Base-by-base conservation (phyloP, 257 asterid genomes). In the Solanum peruvianum region DNA sequence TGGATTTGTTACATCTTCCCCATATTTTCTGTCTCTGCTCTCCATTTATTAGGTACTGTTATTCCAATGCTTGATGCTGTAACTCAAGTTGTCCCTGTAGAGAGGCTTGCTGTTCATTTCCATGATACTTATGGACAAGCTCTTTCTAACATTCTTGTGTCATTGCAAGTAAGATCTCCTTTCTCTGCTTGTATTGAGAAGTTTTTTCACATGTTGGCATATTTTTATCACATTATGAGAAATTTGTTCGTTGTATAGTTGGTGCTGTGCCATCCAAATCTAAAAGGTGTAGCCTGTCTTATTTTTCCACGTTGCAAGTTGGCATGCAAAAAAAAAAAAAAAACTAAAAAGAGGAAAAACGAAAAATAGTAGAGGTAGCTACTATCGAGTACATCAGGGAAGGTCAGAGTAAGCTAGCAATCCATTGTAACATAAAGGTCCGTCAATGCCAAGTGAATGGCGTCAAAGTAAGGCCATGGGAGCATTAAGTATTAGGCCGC, bases 71-170 rank as follows among this genome's bases (percentile, higher is more conserved):
- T 97, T 87, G 94, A 94, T 84, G 99, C 99, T 67, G 99, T 97
- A 66, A 88, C 91, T 86, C 89, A 91, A 86, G 96, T 94, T 87
- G 97, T 94, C 89, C 99, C 99, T 11, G 73, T 93, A 44, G 98
- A 95, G 88, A 97, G 92, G 89, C 98, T 97, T 89, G 99, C 98
- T 41, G 99, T 97, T 42, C 99, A 97, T 89, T 97, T 97, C 87
- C 99, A 97, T 70, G 99, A 97, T 91, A 97, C 99, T n/a, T 97
- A 97, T 21, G 99, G 98, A 85, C 98, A 97, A 90, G 98, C 98
- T 87, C 98, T 95, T 89, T 92, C 98, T 21, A 97, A 97, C 91
- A 97, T 97, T 93, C 94, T 97, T 71, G 88, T 95, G 49, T 93
- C 99, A 9, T 93, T 97, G 88, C 98, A 94, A 90, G 99, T 95